A percentile compares a stretch with the other conserved stretches of the same genome.
phyloP scores from a whole-genome alignment of 495 filamentous ascomycete genomes.

The Lophium mytilinum region DNA sequence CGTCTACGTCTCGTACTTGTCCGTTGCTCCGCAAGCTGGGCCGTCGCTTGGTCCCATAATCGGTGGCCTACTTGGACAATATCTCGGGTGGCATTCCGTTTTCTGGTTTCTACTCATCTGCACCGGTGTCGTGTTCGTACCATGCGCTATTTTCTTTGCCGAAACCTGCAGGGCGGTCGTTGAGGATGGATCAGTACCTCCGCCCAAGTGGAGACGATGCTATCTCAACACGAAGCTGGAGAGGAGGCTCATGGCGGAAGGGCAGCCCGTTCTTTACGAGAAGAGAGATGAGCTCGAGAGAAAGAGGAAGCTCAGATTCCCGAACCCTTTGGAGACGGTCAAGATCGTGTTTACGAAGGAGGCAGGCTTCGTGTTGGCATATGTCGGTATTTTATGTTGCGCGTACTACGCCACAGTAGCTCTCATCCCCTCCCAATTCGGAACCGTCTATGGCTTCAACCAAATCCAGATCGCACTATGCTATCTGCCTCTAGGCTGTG shows the following conservation, averaged over 20 bases:
- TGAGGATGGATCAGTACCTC: conserved; percentile 33
- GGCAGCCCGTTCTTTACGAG: conserved; percentile 25
- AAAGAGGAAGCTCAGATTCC: conserved; percentile 41
- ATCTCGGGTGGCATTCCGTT: conserved; percentile 29
- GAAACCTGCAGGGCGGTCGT: conserved; percentile 18
- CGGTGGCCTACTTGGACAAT: conserved; percentile 29
- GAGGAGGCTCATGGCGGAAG: conserved; percentile 20
- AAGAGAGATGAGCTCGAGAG: conserved; percentile 29
- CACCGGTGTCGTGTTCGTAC: conserved; percentile 31
- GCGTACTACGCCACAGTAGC: conserved; percentile 52
- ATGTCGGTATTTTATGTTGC: conserved; percentile 47
- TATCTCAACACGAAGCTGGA: conserved; percentile 31
- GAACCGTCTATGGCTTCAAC: background rate
- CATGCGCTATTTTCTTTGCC: conserved; percentile 21
- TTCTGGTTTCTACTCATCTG: conserved; percentile 32
- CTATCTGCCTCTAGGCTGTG: background rate
- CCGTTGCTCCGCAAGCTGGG: conserved; percentile 18
- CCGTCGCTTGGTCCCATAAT: conserved; percentile 29
- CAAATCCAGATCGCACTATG: background rate
- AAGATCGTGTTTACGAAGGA: conserved; percentile 59
- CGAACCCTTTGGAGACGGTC: conserved; percentile 64
- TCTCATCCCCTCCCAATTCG: conserved; percentile 49
- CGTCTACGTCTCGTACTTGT: conserved; percentile 31
- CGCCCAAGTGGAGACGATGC: conserved; percentile 35
- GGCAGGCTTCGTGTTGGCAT: conserved; percentile 50